A percentile compares a stretch with the other conserved stretches of the same genome.
These are phyloP conservation scores for Cryphonectria nitschkei DNA, from an alignment of 2,329 filamentous ascomycete genomes.

Conservation along the genomic window DNA sequence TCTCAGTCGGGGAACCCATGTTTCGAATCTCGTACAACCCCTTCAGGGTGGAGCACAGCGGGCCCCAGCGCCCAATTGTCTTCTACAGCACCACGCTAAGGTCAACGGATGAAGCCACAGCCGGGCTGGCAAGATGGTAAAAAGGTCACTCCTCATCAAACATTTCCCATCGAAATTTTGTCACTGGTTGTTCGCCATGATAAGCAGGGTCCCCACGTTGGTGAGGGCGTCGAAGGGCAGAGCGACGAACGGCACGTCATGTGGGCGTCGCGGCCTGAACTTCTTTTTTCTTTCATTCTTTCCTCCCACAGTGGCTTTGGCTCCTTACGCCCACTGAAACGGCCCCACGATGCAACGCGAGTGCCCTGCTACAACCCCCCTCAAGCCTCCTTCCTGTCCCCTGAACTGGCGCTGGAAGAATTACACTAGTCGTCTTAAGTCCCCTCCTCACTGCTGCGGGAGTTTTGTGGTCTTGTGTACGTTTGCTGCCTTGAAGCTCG, in stretches of 20 bases:
- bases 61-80: not conserved
- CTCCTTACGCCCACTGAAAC: slow-evolving; percentile 1
- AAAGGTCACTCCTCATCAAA: not conserved
- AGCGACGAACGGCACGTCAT: not conserved
- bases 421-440: not conserved
- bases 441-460: not conserved
- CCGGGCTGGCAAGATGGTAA: not conserved
- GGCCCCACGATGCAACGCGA: not conserved
- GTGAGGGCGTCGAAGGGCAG: not conserved
- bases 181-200: not conserved
- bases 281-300: too few relatives aligned
- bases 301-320: not conserved
- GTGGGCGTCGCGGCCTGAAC: not conserved
- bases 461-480: not conserved
- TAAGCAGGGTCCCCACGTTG: not conserved
- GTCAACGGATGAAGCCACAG: not conserved
- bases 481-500: not conserved
- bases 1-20: slow-evolving; percentile 1
- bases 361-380: not conserved
- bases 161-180: not conserved
- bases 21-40: not conserved
- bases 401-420: not conserved
- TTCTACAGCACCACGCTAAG: not conserved
- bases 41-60: not conserved
- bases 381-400: not conserved